Percentiles rank a stretch among this genome's conserved stretches.
phyloP scores from a whole-genome alignment of 257 asterid species.

The Leptodermis oblonga region DNA sequence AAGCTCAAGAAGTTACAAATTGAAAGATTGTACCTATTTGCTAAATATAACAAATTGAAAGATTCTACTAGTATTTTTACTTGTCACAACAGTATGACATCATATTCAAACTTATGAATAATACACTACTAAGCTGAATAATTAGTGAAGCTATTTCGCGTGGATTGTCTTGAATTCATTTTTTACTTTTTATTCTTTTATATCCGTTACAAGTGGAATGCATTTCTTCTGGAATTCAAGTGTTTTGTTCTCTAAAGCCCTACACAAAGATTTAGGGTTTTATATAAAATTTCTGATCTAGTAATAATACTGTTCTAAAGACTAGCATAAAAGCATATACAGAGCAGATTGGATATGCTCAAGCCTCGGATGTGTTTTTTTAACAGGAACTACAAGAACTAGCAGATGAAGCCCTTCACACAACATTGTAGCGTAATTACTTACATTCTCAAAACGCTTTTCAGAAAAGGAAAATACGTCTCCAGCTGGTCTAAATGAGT shows the following conservation, averaged over 20 bases:
- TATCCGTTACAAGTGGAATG: not conserved
- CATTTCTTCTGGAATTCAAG: not conserved
- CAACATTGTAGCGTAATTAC: constrained; percentile 21
- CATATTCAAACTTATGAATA: not conserved
- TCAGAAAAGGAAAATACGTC: constrained; percentile 73
- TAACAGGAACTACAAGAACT: not conserved
- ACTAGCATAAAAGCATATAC: not conserved
- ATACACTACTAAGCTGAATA: not conserved
- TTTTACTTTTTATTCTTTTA: not conserved
- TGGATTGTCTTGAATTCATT: not conserved
- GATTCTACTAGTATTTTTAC: not conserved
- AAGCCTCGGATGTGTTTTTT: not conserved
- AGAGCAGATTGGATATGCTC: not conserved
- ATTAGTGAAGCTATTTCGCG: not conserved
- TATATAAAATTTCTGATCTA: not conserved
- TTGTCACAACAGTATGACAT: no score
- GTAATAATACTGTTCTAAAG: not conserved
- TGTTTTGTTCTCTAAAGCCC: not conserved
- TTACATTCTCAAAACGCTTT: constrained; percentile 59
- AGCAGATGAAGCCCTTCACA: not conserved
- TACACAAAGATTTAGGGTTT: not conserved
- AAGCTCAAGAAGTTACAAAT: constrained; percentile 4
- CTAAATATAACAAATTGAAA: not conserved
- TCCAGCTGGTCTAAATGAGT: constrained; percentile 88
- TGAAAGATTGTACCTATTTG: not conserved